Evolutionary conservation across 352 stramenopile species (phyloP).

Genomic region (Elongisporangium anandrum): DNA sequence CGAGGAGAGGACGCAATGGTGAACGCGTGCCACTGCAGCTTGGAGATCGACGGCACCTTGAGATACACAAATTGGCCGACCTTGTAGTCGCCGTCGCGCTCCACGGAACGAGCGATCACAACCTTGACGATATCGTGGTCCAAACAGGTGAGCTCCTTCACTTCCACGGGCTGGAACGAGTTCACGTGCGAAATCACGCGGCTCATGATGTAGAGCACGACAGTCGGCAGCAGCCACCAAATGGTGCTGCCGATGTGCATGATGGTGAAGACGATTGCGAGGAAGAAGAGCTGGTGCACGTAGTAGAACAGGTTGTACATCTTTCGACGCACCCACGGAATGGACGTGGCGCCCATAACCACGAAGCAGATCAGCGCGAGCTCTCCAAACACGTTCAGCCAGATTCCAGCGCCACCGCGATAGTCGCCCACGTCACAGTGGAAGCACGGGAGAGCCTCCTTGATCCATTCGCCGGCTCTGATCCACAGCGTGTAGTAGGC

Average conservation of each 20-base stretch:
- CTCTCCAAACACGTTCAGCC: constrained; percentile 45
- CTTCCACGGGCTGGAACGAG: constrained; percentile 16
- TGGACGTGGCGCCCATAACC: constrained; percentile 31
- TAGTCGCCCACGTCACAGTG: constrained; percentile 22
- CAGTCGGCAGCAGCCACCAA: constrained; percentile 28
- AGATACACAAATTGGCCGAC: constrained; percentile 44
- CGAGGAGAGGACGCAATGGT: constrained; percentile 30
- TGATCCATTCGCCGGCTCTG: constrained; percentile 10
- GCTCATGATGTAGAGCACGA: constrained; percentile 35
- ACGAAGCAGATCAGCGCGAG: constrained; percentile 37
- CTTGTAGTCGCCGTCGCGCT: constrained; percentile 12
- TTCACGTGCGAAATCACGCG: constrained; percentile 32
- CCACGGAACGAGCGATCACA: constrained; percentile 17
- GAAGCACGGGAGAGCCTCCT: constrained; percentile 35
- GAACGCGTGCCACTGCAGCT: constrained; percentile 48
- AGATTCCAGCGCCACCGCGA: constrained; percentile 39
- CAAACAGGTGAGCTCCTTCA: constrained; percentile 25
- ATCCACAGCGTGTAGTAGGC: constrained; percentile 32
- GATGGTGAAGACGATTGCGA: constrained; percentile 33
- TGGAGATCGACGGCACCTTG: constrained; percentile 36
- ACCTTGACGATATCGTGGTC: constrained; percentile 28
- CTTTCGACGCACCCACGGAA: constrained; percentile 31
- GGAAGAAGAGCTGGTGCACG: constrained; percentile 40
- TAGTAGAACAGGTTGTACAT: constrained; percentile 46
- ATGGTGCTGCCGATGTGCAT: constrained; percentile 33